Base-by-base conservation (phyloP, 2,329 filamentous ascomycete species). In the Fusarium sambucinum region DNA sequence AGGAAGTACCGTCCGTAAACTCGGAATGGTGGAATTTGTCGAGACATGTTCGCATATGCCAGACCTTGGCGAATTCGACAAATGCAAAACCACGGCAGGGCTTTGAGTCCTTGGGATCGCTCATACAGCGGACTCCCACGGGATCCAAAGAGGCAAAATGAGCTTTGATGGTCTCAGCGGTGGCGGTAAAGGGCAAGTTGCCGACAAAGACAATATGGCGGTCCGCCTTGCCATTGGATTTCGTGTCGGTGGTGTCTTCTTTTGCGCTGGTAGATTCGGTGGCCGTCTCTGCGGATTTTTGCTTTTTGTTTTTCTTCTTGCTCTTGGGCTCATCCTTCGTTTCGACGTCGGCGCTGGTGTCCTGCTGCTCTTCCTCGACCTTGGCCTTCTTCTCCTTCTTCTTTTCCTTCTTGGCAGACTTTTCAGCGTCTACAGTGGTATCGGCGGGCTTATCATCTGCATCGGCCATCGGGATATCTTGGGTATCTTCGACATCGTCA, bases 11-110 rank as follows among this genome's bases (percentile, higher is more conserved):
- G 79, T 89, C 83, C 77, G 84, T 79, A 77, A 97, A 96, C 68
- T 86, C 85, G 62, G 89, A 91, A 81, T 97, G 94, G 81, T 98
- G 94, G 81, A 95, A 95, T 68, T 93, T 89, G 79, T 94, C 92
- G 63, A 98, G 85, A 76, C 93, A 97, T 32, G 93, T 96, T 84
- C 96, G 92, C 93, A 97, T 96, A 76, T 91, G 89, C 80, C 94
- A 92, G 80, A 90, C 96, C 71, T 89, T 86, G 68, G 89, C 89
- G 77, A 97, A 98, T 79, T 98, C 95, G 72, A 98, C 84, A 79
- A 97, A 97, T 8, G 92, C 93, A 74, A 92, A 91, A 35, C 93
- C 92, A 71, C 90, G 90, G 75, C 88, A 90, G 69, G 89, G 72
- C 55, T 83, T 84, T 14, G 86, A 84, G 68, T 88, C 83, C 55